Percentiles rank a stretch among this genome's conserved stretches.
These are phyloP conservation scores for Pseudozyma tsukubaensis DNA, from an alignment of 1,284 basidiomycete genomes.

Conservation along the genomic window DNA sequence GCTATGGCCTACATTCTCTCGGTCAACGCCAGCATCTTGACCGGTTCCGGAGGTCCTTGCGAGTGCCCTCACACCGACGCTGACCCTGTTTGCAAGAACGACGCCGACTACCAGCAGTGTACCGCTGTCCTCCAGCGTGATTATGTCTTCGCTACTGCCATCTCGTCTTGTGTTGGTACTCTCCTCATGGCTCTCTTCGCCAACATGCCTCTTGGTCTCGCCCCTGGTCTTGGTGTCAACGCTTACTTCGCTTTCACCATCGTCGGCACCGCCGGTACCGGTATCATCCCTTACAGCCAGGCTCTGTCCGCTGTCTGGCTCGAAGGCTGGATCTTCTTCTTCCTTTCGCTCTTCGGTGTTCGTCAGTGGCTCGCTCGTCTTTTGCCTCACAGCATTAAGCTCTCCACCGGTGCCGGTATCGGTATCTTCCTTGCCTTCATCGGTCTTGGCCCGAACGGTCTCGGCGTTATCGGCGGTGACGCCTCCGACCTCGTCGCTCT, in stretches of 20 bases:
- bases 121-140: slow-evolving; percentile 50
- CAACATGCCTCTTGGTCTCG: slow-evolving; percentile 81
- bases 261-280: slow-evolving; percentile 83
- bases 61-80: slow-evolving; percentile 73
- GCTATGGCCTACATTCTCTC: slow-evolving; percentile 74
- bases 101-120: slow-evolving; percentile 74
- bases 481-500: slow-evolving; percentile 80
- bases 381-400: slow-evolving; percentile 86
- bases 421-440: slow-evolving; percentile 77
- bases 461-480: slow-evolving; percentile 82
- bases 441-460: slow-evolving; percentile 75
- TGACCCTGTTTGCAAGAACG: slow-evolving; percentile 71
- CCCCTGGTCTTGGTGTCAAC: slow-evolving; percentile 74
- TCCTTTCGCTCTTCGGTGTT: slow-evolving; percentile 83
- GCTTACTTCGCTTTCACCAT: slow-evolving; percentile 91
- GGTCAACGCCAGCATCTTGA: slow-evolving; percentile 75
- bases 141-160: slow-evolving; percentile 75
- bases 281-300: slow-evolving; percentile 81
- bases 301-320: slow-evolving; percentile 83
- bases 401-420: slow-evolving; percentile 86
- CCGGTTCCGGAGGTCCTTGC: slow-evolving; percentile 83
- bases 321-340: slow-evolving; percentile 82
- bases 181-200: slow-evolving; percentile 85
- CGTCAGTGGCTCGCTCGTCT: slow-evolving; percentile 90
- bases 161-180: slow-evolving; percentile 79